Conservation (phyloP, 768 basidiomycete species). For the Termitomyces sp. region DNA sequence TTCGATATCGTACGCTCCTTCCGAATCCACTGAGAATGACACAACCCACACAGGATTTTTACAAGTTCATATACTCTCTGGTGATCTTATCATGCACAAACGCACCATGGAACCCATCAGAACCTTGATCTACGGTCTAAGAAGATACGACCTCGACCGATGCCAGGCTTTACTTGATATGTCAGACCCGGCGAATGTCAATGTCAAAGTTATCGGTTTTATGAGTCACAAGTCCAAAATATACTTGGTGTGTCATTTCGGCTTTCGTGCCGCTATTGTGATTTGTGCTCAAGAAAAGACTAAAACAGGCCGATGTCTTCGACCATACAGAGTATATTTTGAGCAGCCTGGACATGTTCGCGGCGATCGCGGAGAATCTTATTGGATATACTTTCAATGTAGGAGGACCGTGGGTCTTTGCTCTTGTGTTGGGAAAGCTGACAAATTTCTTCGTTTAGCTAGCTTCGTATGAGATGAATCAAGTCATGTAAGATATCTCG, state of each 20-base stretch:
- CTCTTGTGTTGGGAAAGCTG: background rate
- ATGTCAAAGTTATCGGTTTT: constrained; percentile 45
- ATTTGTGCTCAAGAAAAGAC: background rate
- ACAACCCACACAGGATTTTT: background rate
- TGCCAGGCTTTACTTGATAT: constrained; percentile 50
- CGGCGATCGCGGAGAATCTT: constrained; percentile 62
- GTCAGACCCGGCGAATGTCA: constrained; percentile 29
- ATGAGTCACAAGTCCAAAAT: constrained; percentile 68
- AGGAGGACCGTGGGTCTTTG: constrained; percentile 15
- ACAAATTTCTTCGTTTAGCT: constrained; percentile 33
- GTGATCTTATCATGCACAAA: constrained; percentile 69
- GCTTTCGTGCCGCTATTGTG: background rate
- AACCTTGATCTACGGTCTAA: constrained; percentile 59
- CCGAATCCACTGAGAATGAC: background rate
- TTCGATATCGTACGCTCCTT: constrained; percentile 43
- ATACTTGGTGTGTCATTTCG: constrained; percentile 43
- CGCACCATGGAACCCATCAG: constrained; percentile 70
- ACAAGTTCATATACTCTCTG: constrained; percentile 72
- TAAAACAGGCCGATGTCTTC: constrained; percentile 56
- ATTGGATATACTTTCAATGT: constrained; percentile 76
- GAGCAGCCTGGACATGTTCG: constrained; percentile 67
- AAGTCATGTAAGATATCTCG: constrained; percentile 45
- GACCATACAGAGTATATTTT: constrained; percentile 76
- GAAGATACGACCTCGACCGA: constrained; percentile 66
- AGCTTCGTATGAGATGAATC: constrained; percentile 71